These are phyloP conservation scores for Fusarium sterilihyphosum DNA, from an alignment of 2,329 filamentous ascomycete genomes.

Conservation along the genomic window DNA sequence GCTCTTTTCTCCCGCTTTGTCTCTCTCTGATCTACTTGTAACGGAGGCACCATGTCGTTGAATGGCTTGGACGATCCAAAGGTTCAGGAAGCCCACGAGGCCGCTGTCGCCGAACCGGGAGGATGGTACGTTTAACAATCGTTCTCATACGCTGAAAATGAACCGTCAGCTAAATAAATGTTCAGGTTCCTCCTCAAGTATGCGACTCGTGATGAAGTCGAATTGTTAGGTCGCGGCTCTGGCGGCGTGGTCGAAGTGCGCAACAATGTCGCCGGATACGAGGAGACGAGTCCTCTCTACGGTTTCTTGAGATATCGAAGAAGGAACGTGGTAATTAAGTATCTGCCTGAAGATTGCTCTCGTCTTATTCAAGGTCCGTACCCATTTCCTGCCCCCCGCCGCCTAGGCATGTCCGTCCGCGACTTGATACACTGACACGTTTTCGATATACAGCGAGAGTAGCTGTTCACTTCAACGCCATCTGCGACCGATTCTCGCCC, in stretches of 20 bases:
- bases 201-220: conserved; percentile 85
- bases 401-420: not conserved
- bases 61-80: conserved; percentile 88
- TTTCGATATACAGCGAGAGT: conserved; percentile 73
- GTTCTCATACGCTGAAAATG: not conserved
- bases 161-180: conserved; percentile 7
- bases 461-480: conserved; percentile 74
- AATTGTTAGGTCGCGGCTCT: conserved; percentile 78
- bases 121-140: conserved; percentile 78
- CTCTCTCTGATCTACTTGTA: conserved; percentile 21
- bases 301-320: conserved; percentile 91
- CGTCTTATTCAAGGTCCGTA: conserved; percentile 87
- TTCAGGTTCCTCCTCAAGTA: conserved; percentile 95
- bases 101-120: conserved; percentile 82
- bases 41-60: conserved; percentile 77
- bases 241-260: conserved; percentile 88
- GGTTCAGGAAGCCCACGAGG: conserved; percentile 86
- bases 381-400: not conserved
- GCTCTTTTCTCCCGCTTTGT: conserved; percentile 2
- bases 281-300: conserved; percentile 88
- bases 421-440: conserved; percentile 23
- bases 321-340: conserved; percentile 91
- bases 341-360: conserved; percentile 89
- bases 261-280: conserved; percentile 78
- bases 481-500: conserved; percentile 79